These are phyloP conservation scores for Lipomyces mesembrius DNA, from an alignment of 805 yeast species.

Conservation along the genomic window DNA sequence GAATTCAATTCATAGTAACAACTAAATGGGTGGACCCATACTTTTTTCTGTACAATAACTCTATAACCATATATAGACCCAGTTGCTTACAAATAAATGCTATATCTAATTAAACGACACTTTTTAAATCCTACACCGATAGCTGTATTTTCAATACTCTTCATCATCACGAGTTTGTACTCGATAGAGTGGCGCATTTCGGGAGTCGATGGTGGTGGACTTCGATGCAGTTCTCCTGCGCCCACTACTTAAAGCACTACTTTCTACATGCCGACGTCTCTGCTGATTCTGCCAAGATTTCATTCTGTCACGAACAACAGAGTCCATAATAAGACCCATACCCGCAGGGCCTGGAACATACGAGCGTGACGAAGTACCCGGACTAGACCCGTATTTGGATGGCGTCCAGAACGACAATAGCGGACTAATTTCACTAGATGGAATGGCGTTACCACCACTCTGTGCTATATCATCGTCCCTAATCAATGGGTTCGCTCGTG, in stretches of 20 bases:
- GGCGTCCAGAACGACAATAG: conserved; percentile 6
- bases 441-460: background rate
- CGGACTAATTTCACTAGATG: conserved; percentile 3
- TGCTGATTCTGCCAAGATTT: conserved; percentile 29
- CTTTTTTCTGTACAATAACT: background rate
- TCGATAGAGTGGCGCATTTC: conserved; percentile 11
- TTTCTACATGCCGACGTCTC: conserved; percentile 5
- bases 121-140: background rate
- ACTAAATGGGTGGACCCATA: background rate
- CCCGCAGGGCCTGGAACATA: conserved; percentile 37
- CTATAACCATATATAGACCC: background rate
- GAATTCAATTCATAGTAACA: background rate
- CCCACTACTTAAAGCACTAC: background rate
- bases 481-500: conserved; percentile 7
- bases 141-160: background rate
- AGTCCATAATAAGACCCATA: conserved; percentile 34
- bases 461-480: background rate
- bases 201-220: conserved; percentile 11
- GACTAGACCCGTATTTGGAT: conserved; percentile 18
- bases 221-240: conserved; percentile 2
- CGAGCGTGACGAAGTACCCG: conserved; percentile 31
- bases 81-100: background rate
- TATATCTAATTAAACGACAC: background rate
- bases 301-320: conserved; percentile 36
- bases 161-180: conserved; percentile 4